Evolutionary conservation across 2,329 filamentous ascomycete genomes (phyloP).

Genomic region (Botryotinia calthae): DNA sequence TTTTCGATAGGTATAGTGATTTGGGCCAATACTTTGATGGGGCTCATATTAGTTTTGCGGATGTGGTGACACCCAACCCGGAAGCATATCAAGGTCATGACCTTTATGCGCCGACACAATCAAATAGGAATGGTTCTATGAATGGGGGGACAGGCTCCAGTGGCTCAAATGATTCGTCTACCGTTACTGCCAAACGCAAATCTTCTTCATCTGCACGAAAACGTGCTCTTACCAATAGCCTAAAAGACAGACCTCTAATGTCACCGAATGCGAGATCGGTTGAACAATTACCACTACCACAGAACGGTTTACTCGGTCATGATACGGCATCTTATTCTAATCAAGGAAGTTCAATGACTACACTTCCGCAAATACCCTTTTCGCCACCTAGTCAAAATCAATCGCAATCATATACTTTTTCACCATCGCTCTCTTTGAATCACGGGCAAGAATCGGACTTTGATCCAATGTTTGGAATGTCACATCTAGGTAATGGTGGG

Average conservation of each 20-base stretch:
- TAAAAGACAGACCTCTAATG: constrained; percentile 34
- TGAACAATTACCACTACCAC: constrained; percentile 19
- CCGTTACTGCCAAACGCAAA: constrained; percentile 22
- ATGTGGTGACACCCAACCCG: constrained; percentile 57
- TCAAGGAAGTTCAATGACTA: constrained; percentile 11
- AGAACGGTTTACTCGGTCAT: background rate
- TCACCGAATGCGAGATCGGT: constrained; percentile 29
- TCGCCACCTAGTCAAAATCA: constrained; percentile 32
- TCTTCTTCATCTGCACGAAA: constrained; percentile 38
- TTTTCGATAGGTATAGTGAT: constrained; percentile 75
- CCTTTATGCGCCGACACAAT: constrained; percentile 45
- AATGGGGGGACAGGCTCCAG: constrained; percentile 24
- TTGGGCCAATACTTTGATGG: constrained; percentile 65
- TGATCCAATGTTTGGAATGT: constrained; percentile 59
- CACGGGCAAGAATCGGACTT: constrained; percentile 41
- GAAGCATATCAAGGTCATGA: constrained; percentile 54
- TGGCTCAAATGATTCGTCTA: constrained; percentile 29
- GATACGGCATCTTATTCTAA: constrained; percentile 4
- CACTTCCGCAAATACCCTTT: constrained; percentile 34
- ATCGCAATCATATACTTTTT: constrained; percentile 18
- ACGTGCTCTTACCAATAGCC: constrained; percentile 37
- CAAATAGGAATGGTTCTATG: constrained; percentile 38
- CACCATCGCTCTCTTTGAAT: constrained; percentile 31
- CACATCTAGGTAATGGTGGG: constrained; percentile 51
- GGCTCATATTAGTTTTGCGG: constrained; percentile 68